Evolutionary conservation across 2,329 filamentous ascomycete genomes (phyloP).

Genomic region (Aspergillus melleus): DNA sequence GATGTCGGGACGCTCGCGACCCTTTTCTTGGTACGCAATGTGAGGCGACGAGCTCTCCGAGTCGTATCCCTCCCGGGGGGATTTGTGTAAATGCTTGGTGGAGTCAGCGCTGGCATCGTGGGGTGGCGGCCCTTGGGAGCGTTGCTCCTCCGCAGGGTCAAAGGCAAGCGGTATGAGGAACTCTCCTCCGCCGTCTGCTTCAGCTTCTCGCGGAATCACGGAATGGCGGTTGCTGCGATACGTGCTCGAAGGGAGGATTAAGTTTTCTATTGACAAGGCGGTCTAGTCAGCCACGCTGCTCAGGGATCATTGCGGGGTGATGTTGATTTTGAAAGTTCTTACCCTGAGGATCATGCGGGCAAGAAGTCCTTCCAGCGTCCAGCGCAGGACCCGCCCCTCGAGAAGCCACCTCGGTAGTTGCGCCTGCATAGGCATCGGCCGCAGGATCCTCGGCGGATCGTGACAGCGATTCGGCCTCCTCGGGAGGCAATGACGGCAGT

Average conservation of each 20-base stretch:
- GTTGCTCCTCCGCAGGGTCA: conserved; percentile 64
- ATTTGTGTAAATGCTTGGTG: conserved; percentile 31
- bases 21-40: conserved; percentile 87
- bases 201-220: conserved; percentile 57
- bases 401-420: conserved; percentile 26
- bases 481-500: conserved; percentile 83
- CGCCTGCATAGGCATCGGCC: conserved; percentile 64
- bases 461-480: conserved; percentile 62
- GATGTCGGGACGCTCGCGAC: conserved; percentile 60
- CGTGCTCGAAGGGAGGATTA: conserved; percentile 70
- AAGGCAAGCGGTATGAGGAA: conserved; percentile 76
- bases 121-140: conserved; percentile 45
- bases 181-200: conserved; percentile 62
- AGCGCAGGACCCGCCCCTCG: conserved; percentile 24
- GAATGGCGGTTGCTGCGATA: conserved; percentile 80
- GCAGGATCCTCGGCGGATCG: conserved; percentile 56
- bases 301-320: background rate
- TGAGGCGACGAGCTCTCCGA: conserved; percentile 69
- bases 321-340: background rate
- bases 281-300: background rate
- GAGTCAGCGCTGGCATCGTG: conserved; percentile 39
- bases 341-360: conserved; percentile 34
- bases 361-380: conserved; percentile 24
- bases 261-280: conserved; percentile 49
- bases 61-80: conserved; percentile 26